Percentiles rank a stretch among this genome's conserved stretches.
Conservation (phyloP, 176 grass and related monocot species). For the Dendrocalamus sinicus region DNA sequence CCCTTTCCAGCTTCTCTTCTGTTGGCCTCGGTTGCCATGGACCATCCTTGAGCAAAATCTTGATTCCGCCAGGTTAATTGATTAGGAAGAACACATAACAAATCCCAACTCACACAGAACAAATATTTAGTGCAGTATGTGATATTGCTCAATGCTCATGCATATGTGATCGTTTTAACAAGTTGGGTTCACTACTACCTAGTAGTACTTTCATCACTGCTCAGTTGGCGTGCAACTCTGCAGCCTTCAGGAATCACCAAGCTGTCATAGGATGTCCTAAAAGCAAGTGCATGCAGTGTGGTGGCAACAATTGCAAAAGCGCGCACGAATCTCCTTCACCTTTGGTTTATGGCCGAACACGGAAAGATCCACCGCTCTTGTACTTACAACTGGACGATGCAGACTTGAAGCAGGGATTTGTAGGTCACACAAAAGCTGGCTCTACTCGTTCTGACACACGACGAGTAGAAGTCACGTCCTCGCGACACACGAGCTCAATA, state of each 20-base stretch:
- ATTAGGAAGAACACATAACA: background rate
- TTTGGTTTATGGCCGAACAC: background rate
- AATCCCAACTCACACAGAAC: background rate
- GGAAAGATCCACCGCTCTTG: background rate
- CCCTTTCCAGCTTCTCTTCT: background rate
- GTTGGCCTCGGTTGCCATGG: background rate
- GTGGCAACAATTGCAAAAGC: constrained; percentile 1
- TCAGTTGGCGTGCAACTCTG: background rate
- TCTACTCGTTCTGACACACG: background rate
- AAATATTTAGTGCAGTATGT: background rate
- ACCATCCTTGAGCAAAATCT: background rate
- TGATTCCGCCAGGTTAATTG: background rate
- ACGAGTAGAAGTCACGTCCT: background rate
- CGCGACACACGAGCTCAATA: background rate
- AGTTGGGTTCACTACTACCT: background rate
- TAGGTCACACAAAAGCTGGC: background rate
- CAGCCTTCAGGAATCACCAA: background rate
- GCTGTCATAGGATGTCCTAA: background rate
- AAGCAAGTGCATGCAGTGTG: background rate
- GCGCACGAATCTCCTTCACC: background rate
- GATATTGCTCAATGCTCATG: background rate
- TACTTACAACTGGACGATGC: constrained; percentile 38
- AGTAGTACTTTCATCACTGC: background rate
- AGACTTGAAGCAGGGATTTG: background rate
- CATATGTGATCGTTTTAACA: too few relatives aligned